phyloP scores from a whole-genome alignment of 2,329 filamentous ascomycete species.

The Ceratocystis cubensis region DNA sequence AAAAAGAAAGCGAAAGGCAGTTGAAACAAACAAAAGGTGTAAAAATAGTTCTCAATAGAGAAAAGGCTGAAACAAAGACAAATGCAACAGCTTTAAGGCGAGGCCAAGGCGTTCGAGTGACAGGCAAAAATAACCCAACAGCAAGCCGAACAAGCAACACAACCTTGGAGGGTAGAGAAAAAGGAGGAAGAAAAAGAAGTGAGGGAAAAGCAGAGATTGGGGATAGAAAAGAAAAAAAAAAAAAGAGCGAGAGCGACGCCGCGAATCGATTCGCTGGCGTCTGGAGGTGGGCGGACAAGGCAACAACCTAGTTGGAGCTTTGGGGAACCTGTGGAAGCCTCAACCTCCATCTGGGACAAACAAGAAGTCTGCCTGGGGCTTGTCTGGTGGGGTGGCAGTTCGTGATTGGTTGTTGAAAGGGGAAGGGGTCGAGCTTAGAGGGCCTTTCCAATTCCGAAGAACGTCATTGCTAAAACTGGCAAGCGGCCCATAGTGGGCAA shows the following conservation, averaged over 20 bases:
- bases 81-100: neutral
- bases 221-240: neutral
- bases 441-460: too few relatives aligned
- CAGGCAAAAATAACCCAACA: neutral
- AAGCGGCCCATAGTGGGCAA: too few relatives aligned
- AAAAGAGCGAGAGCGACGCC: neutral
- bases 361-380: neutral
- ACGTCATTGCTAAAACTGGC: too few relatives aligned
- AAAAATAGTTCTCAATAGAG: constrained; percentile 10
- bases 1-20: neutral
- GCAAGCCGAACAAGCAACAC: neutral
- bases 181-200: neutral
- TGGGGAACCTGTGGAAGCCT: neutral
- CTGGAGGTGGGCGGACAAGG: neutral
- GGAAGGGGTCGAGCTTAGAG: neutral
- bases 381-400: neutral
- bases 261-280: constrained; percentile 3
- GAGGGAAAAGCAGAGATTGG: neutral
- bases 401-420: neutral
- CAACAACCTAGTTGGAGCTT: neutral
- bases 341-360: neutral
- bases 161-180: neutral
- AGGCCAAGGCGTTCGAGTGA: neutral
- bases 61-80: constrained; percentile 5
- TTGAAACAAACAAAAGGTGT: neutral